Base-by-base conservation (phyloP, 371 early-diverging fungal genomes). In the Mortierella sp. region DNA sequence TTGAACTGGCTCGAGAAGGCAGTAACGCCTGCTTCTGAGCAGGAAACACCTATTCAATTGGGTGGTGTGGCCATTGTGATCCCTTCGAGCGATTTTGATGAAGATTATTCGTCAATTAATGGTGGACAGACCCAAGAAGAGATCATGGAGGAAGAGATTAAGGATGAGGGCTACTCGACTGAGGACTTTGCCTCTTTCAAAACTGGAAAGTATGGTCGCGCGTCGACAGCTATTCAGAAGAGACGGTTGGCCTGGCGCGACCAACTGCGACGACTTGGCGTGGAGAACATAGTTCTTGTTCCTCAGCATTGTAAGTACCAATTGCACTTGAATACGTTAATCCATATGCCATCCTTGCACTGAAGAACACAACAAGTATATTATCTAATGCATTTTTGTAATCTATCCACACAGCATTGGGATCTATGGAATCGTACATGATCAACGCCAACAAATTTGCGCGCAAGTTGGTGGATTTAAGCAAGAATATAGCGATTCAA, bases 161-260 rank as follows among this genome's bases (percentile, higher is more conserved):
- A 23, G 31, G 80, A 79, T 51, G 80, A 79, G 32, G 80, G 80
- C 15, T 79, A 79, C 23, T 73, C 74, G 43, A 79, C 80, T 2
- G 80, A 79, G 29, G 80, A 79, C 29, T 79, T 70, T 70, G 80
- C 80, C 0, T 70, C 68, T 56, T 79, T 79, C 70, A 79, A 79
- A 45, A 79, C 80, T 17, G 80, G 80, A 22, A 70, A 59, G 19
- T 68, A 74, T 59, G 69, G 66, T 19, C 75, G 71, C 32, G 51
- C 70, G 17, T 67, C 74, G 49, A 73, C 64, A 7, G 74, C 67
- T 0, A 35, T 67, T 19, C 80, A 74, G 37, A 79, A 70, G 49
- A 62, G 70, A 31, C 70, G 80, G 3, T 40, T 70, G 26, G 80
- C 75, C 19, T 79, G 80, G 80, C 66, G 74, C 34, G 80, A 79